Percentiles rank a stretch among this genome's conserved stretches.
Conservation (phyloP, 2,329 filamentous ascomycete genomes). For the Cladosporium sp. region DNA sequence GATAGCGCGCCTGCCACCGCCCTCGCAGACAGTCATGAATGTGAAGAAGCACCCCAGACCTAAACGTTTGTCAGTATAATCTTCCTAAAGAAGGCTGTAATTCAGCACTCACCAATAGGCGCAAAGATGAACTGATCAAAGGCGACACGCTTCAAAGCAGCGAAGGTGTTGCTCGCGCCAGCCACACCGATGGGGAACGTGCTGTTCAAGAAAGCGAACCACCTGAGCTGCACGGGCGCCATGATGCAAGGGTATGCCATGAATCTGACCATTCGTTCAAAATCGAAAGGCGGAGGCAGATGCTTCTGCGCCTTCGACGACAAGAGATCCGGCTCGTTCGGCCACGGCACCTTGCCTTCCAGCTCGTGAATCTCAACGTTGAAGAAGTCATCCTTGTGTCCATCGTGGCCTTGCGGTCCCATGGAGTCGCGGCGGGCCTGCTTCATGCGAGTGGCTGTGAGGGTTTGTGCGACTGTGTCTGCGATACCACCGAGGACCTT, state of each 20-base stretch:
- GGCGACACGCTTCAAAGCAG: conserved; percentile 84
- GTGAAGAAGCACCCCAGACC: conserved; percentile 87
- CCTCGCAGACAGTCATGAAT: conserved; percentile 94
- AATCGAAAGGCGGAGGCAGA: conserved; percentile 85
- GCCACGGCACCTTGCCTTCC: conserved; percentile 72
- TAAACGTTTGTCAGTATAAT: conserved; percentile 31
- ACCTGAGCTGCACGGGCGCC: conserved; percentile 92
- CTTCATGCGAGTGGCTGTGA: conserved; percentile 76
- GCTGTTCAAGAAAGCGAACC: conserved; percentile 83
- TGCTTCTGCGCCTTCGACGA: conserved; percentile 53
- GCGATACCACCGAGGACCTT: conserved; percentile 87
- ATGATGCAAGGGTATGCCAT: conserved; percentile 97
- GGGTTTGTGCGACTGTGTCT: conserved; percentile 91
- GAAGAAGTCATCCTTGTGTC: conserved; percentile 65
- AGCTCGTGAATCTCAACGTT: conserved; percentile 88
- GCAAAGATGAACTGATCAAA: conserved; percentile 94
- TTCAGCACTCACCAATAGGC: conserved; percentile 47
- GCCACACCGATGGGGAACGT: conserved; percentile 74
- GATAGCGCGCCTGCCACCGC: conserved; percentile 78
- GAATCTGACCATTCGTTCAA: conserved; percentile 89
- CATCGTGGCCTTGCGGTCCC: conserved; percentile 57
- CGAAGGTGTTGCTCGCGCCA: conserved; percentile 53
- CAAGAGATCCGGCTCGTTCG: conserved; percentile 62
- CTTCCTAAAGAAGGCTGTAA: background rate
- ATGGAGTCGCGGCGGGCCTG: conserved; percentile 44